phyloP scores from a whole-genome alignment of 176 grass and related monocot genomes.

The Bonia amplexicaulis region DNA sequence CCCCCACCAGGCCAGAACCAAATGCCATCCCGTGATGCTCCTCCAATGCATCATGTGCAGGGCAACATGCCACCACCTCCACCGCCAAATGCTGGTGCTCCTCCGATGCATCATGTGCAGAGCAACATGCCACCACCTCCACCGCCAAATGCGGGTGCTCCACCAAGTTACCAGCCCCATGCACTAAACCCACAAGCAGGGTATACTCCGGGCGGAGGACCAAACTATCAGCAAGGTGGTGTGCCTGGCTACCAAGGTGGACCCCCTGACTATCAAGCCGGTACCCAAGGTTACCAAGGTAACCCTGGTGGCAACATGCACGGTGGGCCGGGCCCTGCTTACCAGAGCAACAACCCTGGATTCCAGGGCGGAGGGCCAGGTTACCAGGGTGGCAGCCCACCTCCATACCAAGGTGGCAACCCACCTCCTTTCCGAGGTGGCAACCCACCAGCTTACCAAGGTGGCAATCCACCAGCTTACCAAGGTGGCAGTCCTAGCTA shows the following conservation, averaged over 20 bases:
- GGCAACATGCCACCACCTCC: slow-evolving; percentile 30
- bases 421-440: slow-evolving; percentile 18
- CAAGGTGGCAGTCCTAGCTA: slow-evolving; percentile 28
- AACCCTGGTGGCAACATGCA: slow-evolving; percentile 30
- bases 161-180: slow-evolving; percentile 39
- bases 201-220: slow-evolving; percentile 29
- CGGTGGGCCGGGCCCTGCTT: slow-evolving; percentile 25
- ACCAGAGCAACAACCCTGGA: slow-evolving; percentile 46
- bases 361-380: slow-evolving; percentile 47
- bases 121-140: too few species aligned
- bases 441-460: not conserved
- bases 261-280: slow-evolving; percentile 33
- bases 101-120: not conserved
- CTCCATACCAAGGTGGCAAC: slow-evolving; percentile 33
- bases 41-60: slow-evolving; percentile 30
- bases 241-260: slow-evolving; percentile 39
- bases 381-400: slow-evolving; percentile 28
- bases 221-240: slow-evolving; percentile 49
- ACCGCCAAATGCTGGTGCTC: slow-evolving; percentile 8
- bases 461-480: not conserved
- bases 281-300: slow-evolving; percentile 43
- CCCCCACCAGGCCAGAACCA: slow-evolving; percentile 31
- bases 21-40: slow-evolving; percentile 27
- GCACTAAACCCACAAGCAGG: slow-evolving; percentile 26
- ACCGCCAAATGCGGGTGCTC: not conserved